These are phyloP conservation scores for Cutaneotrichosporon sp. DNA, from an alignment of 1,284 basidiomycete species.

Conservation along the genomic window DNA sequence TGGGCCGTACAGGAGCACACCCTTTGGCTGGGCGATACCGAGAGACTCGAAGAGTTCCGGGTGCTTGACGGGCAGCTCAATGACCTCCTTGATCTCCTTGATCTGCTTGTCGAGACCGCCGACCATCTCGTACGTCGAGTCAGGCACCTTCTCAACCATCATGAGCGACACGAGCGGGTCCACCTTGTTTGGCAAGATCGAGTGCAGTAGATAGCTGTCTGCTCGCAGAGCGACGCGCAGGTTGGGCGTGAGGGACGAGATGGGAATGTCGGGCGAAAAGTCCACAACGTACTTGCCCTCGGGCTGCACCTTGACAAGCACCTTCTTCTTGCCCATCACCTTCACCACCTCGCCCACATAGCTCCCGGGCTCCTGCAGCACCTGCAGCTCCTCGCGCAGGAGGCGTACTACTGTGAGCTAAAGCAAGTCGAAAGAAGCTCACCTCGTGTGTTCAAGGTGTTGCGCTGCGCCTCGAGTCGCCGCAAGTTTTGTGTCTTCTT, in stretches of 20 bases:
- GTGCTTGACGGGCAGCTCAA: slow-evolving; percentile 96
- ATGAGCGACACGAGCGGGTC: slow-evolving; percentile 92
- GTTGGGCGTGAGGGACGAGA: slow-evolving; percentile 73
- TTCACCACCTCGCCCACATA: slow-evolving; percentile 98
- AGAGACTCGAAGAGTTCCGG: slow-evolving; percentile 94
- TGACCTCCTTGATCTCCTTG: slow-evolving; percentile 99
- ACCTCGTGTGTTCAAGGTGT: slow-evolving; percentile 94
- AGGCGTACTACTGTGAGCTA: slow-evolving; percentile 58
- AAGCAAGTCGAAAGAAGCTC: slow-evolving; percentile 42
- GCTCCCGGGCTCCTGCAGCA: slow-evolving; percentile 92
- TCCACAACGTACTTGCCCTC: slow-evolving; percentile 99
- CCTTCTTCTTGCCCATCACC: slow-evolving; percentile 99
- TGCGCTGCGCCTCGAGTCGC: slow-evolving; percentile 91
- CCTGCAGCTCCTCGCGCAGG: slow-evolving; percentile 86
- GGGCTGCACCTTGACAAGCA: slow-evolving; percentile 96
- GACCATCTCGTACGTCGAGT: slow-evolving; percentile 99
- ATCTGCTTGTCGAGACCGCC: slow-evolving; percentile 97
- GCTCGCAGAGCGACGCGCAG: slow-evolving; percentile 92
- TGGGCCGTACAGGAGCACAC: slow-evolving; percentile 91
- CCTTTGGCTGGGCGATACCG: slow-evolving; percentile 96
- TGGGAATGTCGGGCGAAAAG: slow-evolving; percentile 80
- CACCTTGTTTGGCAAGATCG: slow-evolving; percentile 90
- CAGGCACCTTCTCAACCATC: slow-evolving; percentile 99
- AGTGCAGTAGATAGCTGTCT: slow-evolving; percentile 91
- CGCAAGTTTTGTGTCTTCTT: slow-evolving; percentile 94